Conservation (phyloP, 163 green algal species). For the Scenedesmus sp. region DNA sequence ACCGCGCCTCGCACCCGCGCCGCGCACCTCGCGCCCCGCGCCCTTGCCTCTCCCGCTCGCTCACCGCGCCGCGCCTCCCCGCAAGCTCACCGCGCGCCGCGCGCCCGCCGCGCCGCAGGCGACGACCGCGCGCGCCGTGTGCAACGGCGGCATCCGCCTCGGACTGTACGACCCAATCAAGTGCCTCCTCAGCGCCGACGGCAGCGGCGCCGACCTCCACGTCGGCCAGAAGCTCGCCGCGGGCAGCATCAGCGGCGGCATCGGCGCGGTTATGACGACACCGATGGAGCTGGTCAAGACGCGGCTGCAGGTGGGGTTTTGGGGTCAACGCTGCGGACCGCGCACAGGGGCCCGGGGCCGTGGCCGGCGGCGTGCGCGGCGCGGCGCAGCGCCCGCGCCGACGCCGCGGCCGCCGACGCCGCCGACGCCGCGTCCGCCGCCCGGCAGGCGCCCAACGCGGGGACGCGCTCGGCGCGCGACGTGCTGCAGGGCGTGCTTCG, state of each 20-base stretch:
- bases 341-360: too few relatives aligned
- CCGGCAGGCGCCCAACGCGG: conserved; percentile 23
- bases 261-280: conserved; percentile 37
- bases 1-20: too few relatives aligned
- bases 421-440: too few relatives aligned
- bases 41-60: too few relatives aligned
- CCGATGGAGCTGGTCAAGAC: conserved; percentile 39
- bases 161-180: conserved; percentile 42
- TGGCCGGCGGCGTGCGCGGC: too few relatives aligned
- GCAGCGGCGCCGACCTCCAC: conserved; percentile 17
- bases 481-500: conserved; percentile 16
- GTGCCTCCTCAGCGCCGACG: conserved; percentile 4
- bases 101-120: neutral
- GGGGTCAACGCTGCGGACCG: too few relatives aligned
- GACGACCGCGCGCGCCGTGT: conserved; percentile 22
- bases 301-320: conserved; percentile 23
- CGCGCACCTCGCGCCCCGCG: too few relatives aligned
- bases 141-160: conserved; percentile 37
- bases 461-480: conserved; percentile 1
- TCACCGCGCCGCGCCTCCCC: too few relatives aligned
- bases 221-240: conserved; percentile 34
- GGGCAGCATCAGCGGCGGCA: conserved; percentile 32
- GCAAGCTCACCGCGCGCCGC: too few relatives aligned
- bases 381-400: neutral
- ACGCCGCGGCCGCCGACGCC: conserved; percentile 11